phyloP scores from a whole-genome alignment of 768 basidiomycete genomes.

The Suillus hirtellus region DNA sequence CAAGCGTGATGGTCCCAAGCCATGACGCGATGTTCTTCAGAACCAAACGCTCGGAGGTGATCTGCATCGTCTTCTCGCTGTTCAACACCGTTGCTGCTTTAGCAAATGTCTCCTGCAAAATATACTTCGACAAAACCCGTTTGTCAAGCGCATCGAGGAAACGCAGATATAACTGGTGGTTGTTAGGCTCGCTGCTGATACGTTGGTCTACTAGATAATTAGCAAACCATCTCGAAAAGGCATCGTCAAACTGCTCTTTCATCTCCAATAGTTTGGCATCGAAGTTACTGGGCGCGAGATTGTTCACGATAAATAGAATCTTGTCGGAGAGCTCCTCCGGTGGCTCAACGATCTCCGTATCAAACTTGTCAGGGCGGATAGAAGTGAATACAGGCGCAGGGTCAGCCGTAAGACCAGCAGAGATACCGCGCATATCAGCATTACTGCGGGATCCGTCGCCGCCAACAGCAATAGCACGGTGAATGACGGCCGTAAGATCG shows the following conservation, averaged over 20 bases:
- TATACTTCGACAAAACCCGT: constrained; percentile 64
- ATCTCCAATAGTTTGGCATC: constrained; percentile 87
- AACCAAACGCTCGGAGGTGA: constrained; percentile 78
- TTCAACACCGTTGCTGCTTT: constrained; percentile 88
- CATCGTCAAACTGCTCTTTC: constrained; percentile 78
- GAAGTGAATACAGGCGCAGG: constrained; percentile 67
- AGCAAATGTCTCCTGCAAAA: constrained; percentile 91
- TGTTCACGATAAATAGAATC: constrained; percentile 97
- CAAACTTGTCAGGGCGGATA: constrained; percentile 69
- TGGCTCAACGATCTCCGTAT: constrained; percentile 65
- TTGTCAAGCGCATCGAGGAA: constrained; percentile 85
- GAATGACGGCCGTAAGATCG: constrained; percentile 70
- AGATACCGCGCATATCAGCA: constrained; percentile 42
- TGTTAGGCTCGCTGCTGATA: constrained; percentile 94
- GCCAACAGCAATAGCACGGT: constrained; percentile 62
- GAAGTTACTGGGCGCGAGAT: constrained; percentile 92
- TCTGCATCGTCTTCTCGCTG: constrained; percentile 85
- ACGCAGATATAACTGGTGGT: constrained; percentile 91
- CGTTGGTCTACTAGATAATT: constrained; percentile 97
- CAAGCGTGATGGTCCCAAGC: constrained; percentile 92
- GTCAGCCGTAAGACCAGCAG: constrained; percentile 40
- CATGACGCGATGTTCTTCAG: constrained; percentile 95
- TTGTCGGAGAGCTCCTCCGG: constrained; percentile 89
- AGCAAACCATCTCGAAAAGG: constrained; percentile 93
- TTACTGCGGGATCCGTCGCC: constrained; percentile 42